Percentiles rank a stretch among this genome's conserved stretches.
phyloP scores from a whole-genome alignment of 179 eudicot species.

The Heliamphora pulchella region DNA sequence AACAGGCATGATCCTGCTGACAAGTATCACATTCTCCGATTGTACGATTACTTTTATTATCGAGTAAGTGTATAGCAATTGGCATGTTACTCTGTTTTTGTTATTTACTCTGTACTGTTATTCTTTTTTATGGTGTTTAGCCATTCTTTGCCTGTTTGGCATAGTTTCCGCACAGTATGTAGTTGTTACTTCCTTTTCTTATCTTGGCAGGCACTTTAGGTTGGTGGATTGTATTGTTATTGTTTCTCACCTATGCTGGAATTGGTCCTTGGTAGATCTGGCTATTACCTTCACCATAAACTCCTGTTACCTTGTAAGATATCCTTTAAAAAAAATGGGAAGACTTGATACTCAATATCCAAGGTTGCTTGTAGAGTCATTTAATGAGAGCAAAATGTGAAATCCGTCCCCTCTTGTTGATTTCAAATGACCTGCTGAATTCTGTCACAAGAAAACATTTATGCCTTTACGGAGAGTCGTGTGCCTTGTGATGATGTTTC shows the following conservation, averaged over 20 bases:
- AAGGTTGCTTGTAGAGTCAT: background rate
- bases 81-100: background rate
- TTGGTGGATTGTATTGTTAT: background rate
- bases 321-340: background rate
- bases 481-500: background rate
- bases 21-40: conserved; percentile 80
- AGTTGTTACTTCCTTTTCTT: background rate
- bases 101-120: background rate
- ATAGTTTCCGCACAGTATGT: background rate
- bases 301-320: background rate
- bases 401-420: background rate
- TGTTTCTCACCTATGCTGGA: background rate
- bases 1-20: conserved; percentile 96
- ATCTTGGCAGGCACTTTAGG: conserved; percentile 4
- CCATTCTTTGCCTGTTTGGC: background rate
- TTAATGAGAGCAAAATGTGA: background rate
- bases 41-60: conserved; percentile 93
- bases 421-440: background rate
- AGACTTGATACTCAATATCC: conserved; percentile 4
- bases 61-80: conserved; percentile 51
- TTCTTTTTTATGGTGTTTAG: background rate
- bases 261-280: background rate
- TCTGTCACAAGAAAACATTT: background rate
- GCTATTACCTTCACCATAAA: background rate
- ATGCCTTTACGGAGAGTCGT: background rate